Evolutionary conservation across 129 eudicot genomes (phyloP), one percentile per base, ranked within the genome.

Genomic region (Pseudognaphalium luteoalbum): DNA sequence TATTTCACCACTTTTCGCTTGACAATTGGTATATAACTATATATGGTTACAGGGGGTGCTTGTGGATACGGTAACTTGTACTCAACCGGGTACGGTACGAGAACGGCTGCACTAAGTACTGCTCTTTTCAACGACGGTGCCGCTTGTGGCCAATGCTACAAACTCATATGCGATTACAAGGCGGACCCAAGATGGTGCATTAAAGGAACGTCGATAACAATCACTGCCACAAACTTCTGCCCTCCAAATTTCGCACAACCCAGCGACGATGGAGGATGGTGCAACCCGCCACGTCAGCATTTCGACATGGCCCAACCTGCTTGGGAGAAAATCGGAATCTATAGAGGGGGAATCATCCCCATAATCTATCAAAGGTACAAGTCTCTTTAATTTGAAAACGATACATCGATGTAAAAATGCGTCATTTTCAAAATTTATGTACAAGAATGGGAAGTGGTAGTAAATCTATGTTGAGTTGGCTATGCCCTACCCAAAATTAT

Each of bases 301-400:
- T 92, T 92, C 15, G 97, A 92, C 78, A 92, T 92, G 97, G 93
- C 97, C 10, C 97, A 92, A 70, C 97, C 97, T 0, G 96, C 97
- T 15, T 92, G 97, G 97, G 90, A 92, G 71, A 92, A 92, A 80
- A 92, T 92, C 15, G 97, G 90, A 59, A 82, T 92, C 61, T 92
- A 89, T 64, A 52, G 86, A 70, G 96, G 93, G 21, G 97, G 97
- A 41, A 87, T 92, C 33, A 66, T 92, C 28, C 97, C 97, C 4
- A 87, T 92, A 21, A 39, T 83, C 41, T 89, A 83, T 84, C 89
- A 87, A 82, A 92, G 97, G 97, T 89, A 29, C 8, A 6, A 6
- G 3, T 47, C 16, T 47, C n/a, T 47, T 47, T 14, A 10, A 41
- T 41, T 7, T 41, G 47, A 41, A 0, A 41, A 41, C 9, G 15